Percentiles rank a stretch among this genome's conserved stretches.
phyloP scores from a whole-genome alignment of 495 filamentous ascomycete species.

The Hypoxylon intermedium region DNA sequence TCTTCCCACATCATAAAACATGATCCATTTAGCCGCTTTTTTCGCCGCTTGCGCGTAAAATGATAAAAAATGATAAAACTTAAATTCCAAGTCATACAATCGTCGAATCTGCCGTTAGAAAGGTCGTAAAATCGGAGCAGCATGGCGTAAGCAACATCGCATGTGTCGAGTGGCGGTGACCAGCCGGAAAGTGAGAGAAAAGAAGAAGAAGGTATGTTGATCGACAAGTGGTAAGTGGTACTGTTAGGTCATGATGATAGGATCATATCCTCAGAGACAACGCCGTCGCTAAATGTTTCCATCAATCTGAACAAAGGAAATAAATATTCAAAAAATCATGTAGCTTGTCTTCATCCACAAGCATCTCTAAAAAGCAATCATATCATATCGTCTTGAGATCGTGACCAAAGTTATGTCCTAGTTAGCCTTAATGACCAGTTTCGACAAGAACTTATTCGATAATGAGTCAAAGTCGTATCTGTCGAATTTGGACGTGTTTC shows the following conservation, averaged over 20 bases:
- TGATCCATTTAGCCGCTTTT: constrained; percentile 42
- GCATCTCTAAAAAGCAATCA: constrained; percentile 17
- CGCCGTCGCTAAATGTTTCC: constrained; percentile 46
- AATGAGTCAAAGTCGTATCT: constrained; percentile 89
- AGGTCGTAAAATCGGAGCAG: constrained; percentile 46
- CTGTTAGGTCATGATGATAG: constrained; percentile 41
- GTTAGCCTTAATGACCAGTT: constrained; percentile 92
- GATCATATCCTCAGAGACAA: constrained; percentile 44
- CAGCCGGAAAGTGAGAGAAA: constrained; percentile 36
- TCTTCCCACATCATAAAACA: constrained; percentile 44
- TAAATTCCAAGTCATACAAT: constrained; percentile 45
- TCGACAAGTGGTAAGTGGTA: constrained; percentile 34
- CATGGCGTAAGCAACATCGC: constrained; percentile 43
- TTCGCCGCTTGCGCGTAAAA: constrained; percentile 38
- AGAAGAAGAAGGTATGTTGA: constrained; percentile 37
- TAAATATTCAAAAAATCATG: constrained; percentile 8
- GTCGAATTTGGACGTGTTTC: constrained; percentile 74
- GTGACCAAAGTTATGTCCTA: constrained; percentile 44
- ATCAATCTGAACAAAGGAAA: constrained; percentile 43
- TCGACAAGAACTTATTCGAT: constrained; percentile 92
- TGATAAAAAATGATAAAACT: constrained; percentile 34
- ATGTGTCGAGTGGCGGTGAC: constrained; percentile 43
- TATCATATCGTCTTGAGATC: constrained; percentile 6
- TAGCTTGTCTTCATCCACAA: neutral
- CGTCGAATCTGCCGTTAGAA: constrained; percentile 42